A percentile compares a stretch with the other conserved stretches of the same genome.
phyloP scores from a whole-genome alignment of 2,329 filamentous ascomycete genomes.

The Corynespora cassiicola region DNA sequence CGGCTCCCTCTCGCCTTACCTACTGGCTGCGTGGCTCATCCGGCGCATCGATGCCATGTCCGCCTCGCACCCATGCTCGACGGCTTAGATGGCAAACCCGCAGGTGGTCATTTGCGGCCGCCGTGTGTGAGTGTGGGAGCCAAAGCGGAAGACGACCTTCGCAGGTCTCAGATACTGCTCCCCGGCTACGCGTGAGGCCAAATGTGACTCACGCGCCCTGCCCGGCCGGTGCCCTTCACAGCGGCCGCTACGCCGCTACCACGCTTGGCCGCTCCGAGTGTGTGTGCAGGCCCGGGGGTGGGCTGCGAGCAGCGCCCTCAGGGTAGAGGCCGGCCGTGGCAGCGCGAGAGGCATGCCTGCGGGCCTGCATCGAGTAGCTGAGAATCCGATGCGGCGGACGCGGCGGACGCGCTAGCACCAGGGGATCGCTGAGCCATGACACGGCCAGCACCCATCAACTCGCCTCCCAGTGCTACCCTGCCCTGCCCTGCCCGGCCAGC shows the following conservation, averaged over 20 bases:
- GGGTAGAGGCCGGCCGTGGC: no score
- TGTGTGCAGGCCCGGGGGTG: conserved; percentile 7
- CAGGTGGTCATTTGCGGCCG: conserved; percentile 34
- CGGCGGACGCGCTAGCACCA: conserved; percentile 8
- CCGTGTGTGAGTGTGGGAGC: conserved; percentile 11
- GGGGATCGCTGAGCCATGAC: conserved; percentile 1
- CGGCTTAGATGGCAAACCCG: conserved; percentile 6
- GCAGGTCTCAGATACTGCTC: conserved; percentile 26
- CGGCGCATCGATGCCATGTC: conserved; percentile 9
- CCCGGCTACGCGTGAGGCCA: conserved; percentile 23
- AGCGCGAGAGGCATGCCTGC: no score
- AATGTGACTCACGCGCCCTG: conserved; percentile 37
- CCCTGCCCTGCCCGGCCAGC: conserved; percentile 5
- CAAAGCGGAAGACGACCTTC: conserved; percentile 8
- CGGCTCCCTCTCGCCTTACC: conserved; percentile 15
- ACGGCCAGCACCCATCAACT: neutral
- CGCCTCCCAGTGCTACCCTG: no score
- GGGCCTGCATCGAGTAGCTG: no score
- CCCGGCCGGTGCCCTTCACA: conserved; percentile 1
- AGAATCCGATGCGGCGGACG: no score
- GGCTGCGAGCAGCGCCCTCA: no score
- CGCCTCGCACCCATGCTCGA: conserved; percentile 12
- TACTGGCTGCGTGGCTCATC: conserved; percentile 19
- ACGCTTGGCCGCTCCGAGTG: conserved; percentile 2
- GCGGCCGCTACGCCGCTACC: conserved; percentile 13